phyloP scores from a whole-genome alignment of 1,284 basidiomycete genomes.

The Papiliotrema fonsecae region DNA sequence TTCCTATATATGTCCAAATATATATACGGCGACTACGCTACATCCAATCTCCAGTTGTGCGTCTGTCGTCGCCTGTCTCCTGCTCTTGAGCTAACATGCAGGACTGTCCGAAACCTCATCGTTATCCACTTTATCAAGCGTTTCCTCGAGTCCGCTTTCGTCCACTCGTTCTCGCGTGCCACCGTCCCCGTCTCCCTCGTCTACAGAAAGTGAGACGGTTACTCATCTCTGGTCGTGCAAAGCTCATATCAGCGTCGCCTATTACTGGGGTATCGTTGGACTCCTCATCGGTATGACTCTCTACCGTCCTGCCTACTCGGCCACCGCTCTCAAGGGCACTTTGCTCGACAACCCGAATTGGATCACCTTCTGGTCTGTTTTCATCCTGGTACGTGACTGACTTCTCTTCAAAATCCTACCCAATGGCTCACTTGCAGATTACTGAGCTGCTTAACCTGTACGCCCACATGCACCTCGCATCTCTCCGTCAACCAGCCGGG shows the following conservation, averaged over 20 bases:
- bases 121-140: constrained; percentile 88
- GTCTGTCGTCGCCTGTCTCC: constrained; percentile 1
- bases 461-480: constrained; percentile 75
- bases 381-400: constrained; percentile 66
- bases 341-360: constrained; percentile 64
- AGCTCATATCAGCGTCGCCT: constrained; percentile 60
- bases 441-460: constrained; percentile 82
- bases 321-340: constrained; percentile 63
- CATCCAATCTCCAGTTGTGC: constrained; percentile 38
- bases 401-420: not conserved
- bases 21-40: constrained; percentile 34
- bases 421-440: constrained; percentile 55
- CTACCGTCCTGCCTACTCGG: constrained; percentile 65
- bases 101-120: constrained; percentile 71
- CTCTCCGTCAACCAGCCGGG: constrained; percentile 75
- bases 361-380: constrained; percentile 60
- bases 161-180: constrained; percentile 90
- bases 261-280: constrained; percentile 83
- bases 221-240: not conserved
- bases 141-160: constrained; percentile 87
- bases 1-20: constrained; percentile 62
- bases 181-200: constrained; percentile 89
- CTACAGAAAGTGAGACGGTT: constrained; percentile 72
- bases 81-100: constrained; percentile 37
- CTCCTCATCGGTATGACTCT: constrained; percentile 71